Evolutionary conservation across 768 basidiomycete genomes (phyloP), one percentile per base, ranked within the genome.

Genomic region (Inosperma sp.): DNA sequence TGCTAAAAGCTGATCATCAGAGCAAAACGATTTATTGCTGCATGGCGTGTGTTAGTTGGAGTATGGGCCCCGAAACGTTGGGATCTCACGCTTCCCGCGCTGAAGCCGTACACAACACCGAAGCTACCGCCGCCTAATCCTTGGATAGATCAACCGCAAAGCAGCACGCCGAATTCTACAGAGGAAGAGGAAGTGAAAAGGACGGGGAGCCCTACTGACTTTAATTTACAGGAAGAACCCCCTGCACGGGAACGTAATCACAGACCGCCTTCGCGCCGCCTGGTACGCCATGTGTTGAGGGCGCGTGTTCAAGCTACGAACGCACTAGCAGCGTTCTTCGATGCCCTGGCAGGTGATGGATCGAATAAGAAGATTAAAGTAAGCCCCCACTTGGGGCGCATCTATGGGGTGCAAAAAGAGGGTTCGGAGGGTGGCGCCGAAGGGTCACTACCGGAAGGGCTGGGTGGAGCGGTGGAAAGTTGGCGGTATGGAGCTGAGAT

Each of bases 41-140:
- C 93, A n/a, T 99, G 95, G 93, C 84, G 92, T 48, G 83, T 96
- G n/a, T 79, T 99, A 12, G 80, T 97, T 56, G 96, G 94, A 6
- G 82, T 98, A 10, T 98, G 96, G 96, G 78, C 79, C 1, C 93
- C 94, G 5, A 83, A 80, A 64, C 73, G 71, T 37, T 90, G 85
- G 83, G 94, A 96, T 56, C 72, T 94, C 36, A 80, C 89, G 4
- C 65, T 88, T 21, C 62, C 79, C n/a, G 82, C 86, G 3, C 76
- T 95, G 44, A 74, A 82, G 12, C 83, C 79, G 50, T 91, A 89
- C 63, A 88, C 79, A 7, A 80, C 77, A 13, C 86, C 88, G 3
- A 67, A 67, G 14, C 71, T 73, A 9, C 88, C 88, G 1, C 78
- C 84, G 6, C 79, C 80, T 59, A 91, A 76, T 57, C 80, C 79